Evolutionary conservation across 2,329 filamentous ascomycete genomes (phyloP).

Genomic region (Colletotrichum australisinense): DNA sequence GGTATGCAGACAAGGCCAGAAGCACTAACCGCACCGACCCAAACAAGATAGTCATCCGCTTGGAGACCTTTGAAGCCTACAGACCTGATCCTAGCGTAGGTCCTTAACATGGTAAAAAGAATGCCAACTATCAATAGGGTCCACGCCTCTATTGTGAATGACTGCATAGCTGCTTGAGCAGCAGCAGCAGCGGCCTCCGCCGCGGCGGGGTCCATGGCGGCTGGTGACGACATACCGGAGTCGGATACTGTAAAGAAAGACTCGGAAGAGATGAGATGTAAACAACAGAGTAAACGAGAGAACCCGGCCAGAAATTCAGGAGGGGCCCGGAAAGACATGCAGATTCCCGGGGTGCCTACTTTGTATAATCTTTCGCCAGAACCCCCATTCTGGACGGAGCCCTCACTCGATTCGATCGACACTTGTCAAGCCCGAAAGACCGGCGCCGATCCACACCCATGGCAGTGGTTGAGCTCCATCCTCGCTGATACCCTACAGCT

Average conservation of each 20-base stretch:
- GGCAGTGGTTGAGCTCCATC: constrained; percentile 4
- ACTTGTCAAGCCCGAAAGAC: background rate
- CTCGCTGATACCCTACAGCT: constrained; percentile 4
- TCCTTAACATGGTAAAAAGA: background rate
- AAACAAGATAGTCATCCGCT: background rate
- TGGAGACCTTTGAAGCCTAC: background rate
- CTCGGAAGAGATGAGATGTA: background rate
- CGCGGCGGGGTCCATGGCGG: background rate
- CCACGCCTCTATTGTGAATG: background rate
- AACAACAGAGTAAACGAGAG: background rate
- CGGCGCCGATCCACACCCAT: constrained; percentile 5
- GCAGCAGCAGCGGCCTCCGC: background rate
- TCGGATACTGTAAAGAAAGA: background rate
- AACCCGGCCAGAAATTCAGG: background rate
- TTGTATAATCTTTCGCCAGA: background rate
- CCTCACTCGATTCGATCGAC: background rate
- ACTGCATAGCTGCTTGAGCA: background rate
- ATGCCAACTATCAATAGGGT: background rate
- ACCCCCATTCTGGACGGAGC: constrained; percentile 17
- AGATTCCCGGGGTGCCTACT: background rate
- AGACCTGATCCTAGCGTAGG: background rate
- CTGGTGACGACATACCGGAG: background rate
- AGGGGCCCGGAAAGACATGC: background rate
- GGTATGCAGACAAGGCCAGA: too few species aligned
- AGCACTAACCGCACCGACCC: background rate